phyloP scores from a whole-genome alignment of 179 eudicot genomes.

The Corrigiola litoralis region DNA sequence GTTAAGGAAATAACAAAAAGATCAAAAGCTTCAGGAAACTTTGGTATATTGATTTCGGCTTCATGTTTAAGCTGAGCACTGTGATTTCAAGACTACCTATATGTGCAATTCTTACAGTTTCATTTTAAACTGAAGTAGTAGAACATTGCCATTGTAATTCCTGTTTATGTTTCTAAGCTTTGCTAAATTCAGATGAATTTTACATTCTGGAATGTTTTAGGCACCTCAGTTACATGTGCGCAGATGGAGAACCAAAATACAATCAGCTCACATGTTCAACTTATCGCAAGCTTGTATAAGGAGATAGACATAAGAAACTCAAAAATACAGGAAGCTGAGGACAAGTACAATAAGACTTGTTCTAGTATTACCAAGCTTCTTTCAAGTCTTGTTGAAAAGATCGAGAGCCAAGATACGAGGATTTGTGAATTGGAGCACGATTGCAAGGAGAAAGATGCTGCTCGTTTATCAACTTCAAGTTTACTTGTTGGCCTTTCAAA shows the following conservation, averaged over 20 bases:
- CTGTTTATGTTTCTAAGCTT: background rate
- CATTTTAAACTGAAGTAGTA: too few species aligned
- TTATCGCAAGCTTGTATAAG: conserved; percentile 10
- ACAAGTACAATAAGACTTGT: conserved; percentile 8
- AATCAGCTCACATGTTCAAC: background rate
- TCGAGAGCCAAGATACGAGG: conserved; percentile 6
- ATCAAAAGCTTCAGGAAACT: too few species aligned
- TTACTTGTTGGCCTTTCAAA: conserved; percentile 5
- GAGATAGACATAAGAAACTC: conserved; percentile 10
- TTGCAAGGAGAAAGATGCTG: conserved; percentile 10
- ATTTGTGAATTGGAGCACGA: conserved; percentile 12
- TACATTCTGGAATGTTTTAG: background rate
- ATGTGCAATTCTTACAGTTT: too few species aligned
- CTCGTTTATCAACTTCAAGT: background rate
- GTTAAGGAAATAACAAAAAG: too few species aligned
- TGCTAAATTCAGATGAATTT: background rate
- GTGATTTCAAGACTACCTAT: too few species aligned
- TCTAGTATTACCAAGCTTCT: background rate
- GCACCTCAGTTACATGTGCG: background rate
- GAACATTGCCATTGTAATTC: background rate
- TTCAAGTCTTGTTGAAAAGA: conserved; percentile 9
- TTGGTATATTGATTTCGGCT: too few species aligned
- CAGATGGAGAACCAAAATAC: background rate
- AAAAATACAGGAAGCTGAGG: background rate
- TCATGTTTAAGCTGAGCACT: too few species aligned